A percentile compares a stretch with the other conserved stretches of the same genome.
Conservation (phyloP, 805 yeast genomes). For the Brettanomyces bruxellensis region DNA sequence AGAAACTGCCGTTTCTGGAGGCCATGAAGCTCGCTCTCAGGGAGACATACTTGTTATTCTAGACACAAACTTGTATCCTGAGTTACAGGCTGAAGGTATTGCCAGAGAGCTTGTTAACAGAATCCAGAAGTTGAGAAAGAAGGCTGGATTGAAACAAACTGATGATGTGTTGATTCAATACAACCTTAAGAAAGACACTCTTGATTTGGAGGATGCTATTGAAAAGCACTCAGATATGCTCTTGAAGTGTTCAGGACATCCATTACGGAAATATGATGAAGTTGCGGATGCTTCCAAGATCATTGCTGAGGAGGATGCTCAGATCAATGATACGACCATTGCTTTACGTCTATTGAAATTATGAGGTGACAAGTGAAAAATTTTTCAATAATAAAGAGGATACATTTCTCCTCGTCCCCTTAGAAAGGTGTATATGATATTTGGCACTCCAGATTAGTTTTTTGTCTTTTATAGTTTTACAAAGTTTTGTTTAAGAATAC, state of each 20-base stretch:
- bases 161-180: constrained; percentile 91
- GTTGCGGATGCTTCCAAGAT: constrained; percentile 31
- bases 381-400: too few relatives aligned
- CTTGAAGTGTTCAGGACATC: constrained; percentile 66
- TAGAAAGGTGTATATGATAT: too few relatives aligned
- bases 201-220: constrained; percentile 55
- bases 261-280: constrained; percentile 39
- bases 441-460: too few relatives aligned
- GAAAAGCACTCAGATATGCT: constrained; percentile 58
- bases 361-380: constrained; percentile 17
- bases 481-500: too few relatives aligned
- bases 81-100: constrained; percentile 85
- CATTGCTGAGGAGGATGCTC: constrained; percentile 83
- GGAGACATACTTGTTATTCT: constrained; percentile 83
- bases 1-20: constrained; percentile 50
- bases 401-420: too few relatives aligned
- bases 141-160: constrained; percentile 88
- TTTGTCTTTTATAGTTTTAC: too few relatives aligned
- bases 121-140: constrained; percentile 94
- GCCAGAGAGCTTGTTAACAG: constrained; percentile 96
- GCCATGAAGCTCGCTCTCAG: constrained; percentile 82
- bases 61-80: constrained; percentile 82
- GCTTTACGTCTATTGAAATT: constrained; percentile 68
- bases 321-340: constrained; percentile 71
- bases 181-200: constrained; percentile 58